A percentile compares a stretch with the other conserved stretches of the same genome.
These are phyloP conservation scores for Nakaseomyces bracarensis DNA, from an alignment of 1,139 yeast genomes.

Conservation along the genomic window DNA sequence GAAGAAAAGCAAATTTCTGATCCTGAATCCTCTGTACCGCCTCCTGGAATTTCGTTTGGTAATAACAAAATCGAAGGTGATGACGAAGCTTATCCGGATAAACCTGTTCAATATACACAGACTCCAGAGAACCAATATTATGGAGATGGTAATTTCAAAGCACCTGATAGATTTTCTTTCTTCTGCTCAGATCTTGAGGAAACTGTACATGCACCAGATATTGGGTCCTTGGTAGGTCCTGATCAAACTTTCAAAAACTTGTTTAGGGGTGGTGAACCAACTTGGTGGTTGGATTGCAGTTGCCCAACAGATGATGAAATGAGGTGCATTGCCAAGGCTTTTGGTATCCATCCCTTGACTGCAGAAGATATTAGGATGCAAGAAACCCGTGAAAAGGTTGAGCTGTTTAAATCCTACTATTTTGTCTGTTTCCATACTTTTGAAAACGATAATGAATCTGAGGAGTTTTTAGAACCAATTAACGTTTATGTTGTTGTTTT, in stretches of 20 bases:
- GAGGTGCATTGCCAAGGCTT: conserved; percentile 57
- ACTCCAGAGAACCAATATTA: conserved; percentile 9
- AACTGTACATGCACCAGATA: conserved; percentile 82
- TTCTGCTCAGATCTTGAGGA: conserved; percentile 76
- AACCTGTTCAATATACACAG: conserved; percentile 6
- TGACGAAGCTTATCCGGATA: conserved; percentile 12
- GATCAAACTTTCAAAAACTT: conserved; percentile 58
- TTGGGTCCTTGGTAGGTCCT: conserved; percentile 61
- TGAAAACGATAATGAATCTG: conserved; percentile 67
- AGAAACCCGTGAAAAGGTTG: conserved; percentile 80
- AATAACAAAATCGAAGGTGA: conserved; percentile 35
- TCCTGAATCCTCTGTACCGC: conserved; percentile 10
- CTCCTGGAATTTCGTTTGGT: conserved; percentile 34
- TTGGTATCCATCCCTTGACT: conserved; percentile 77
- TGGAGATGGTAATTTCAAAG: conserved; percentile 17
- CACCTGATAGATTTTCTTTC: conserved; percentile 74
- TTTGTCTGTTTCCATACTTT: conserved; percentile 79
- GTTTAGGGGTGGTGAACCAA: conserved; percentile 41
- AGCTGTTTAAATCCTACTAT: conserved; percentile 63
- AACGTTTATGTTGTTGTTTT: conserved; percentile 84
- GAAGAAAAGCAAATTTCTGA: conserved; percentile 8
- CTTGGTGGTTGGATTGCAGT: conserved; percentile 73
- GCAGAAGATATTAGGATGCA: conserved; percentile 82
- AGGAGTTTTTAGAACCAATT: conserved; percentile 78
- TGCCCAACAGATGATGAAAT: conserved; percentile 65